phyloP scores from a whole-genome alignment of 2,329 filamentous ascomycete genomes.

The Lasiodiplodia citricola region DNA sequence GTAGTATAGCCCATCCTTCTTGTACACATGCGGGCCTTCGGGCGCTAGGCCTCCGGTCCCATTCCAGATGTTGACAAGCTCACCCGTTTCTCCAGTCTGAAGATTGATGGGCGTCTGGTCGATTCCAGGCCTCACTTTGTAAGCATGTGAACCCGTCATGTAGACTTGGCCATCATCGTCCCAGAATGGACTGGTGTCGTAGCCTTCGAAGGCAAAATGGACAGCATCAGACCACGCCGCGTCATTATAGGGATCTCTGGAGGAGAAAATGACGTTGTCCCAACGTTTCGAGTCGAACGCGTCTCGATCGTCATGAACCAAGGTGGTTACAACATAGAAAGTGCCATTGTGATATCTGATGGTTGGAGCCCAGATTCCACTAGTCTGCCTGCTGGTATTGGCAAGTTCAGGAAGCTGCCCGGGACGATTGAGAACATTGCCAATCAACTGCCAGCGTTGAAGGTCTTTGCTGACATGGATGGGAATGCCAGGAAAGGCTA shows the following conservation, averaged over 20 bases:
- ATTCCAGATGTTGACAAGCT: constrained; percentile 41
- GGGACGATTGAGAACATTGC: constrained; percentile 43
- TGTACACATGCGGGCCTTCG: constrained; percentile 47
- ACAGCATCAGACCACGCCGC: constrained; percentile 55
- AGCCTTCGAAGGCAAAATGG: constrained; percentile 56
- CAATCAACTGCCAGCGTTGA: constrained; percentile 47
- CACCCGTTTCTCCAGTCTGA: constrained; percentile 37
- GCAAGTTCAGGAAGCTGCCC: constrained; percentile 47
- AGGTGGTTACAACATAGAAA: constrained; percentile 49
- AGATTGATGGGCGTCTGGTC: constrained; percentile 40
- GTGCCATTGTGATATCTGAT: constrained; percentile 47
- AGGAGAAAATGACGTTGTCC: constrained; percentile 55
- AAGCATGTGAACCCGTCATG: constrained; percentile 44
- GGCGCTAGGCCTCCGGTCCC: constrained; percentile 42
- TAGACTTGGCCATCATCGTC: constrained; percentile 62
- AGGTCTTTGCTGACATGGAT: constrained; percentile 53
- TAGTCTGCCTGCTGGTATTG: constrained; percentile 40
- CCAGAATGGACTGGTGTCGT: constrained; percentile 63
- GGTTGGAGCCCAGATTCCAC: constrained; percentile 50
- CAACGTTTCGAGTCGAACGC: constrained; percentile 40
- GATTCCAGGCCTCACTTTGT: constrained; percentile 37
- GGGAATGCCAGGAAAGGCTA: constrained; percentile 52
- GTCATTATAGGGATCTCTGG: constrained; percentile 50
- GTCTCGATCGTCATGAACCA: constrained; percentile 38
- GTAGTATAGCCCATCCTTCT: constrained; percentile 45